A percentile compares a stretch with the other conserved stretches of the same genome.
Conservation (phyloP, 2,329 filamentous ascomycete genomes). For the Graphilbum sp. region DNA sequence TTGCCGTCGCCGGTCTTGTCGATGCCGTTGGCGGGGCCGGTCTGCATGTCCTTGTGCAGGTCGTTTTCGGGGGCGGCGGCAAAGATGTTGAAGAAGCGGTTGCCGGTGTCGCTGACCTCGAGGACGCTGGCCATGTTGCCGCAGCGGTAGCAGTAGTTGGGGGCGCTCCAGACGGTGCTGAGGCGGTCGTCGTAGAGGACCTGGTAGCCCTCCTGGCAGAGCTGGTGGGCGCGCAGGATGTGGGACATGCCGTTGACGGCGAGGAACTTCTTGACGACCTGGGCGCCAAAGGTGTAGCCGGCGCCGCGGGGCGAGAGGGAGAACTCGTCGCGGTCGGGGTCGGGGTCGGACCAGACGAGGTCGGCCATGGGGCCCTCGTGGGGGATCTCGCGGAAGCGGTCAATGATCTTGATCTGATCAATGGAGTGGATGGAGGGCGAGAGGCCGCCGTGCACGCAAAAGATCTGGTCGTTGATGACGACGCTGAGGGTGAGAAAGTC, state of each 20-base stretch:
- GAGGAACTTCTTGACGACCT: constrained; percentile 96
- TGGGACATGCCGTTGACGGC: constrained; percentile 97
- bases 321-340: constrained; percentile 95
- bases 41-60: constrained; percentile 69
- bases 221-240: constrained; percentile 91
- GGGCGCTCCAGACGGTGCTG: constrained; percentile 95
- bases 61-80: constrained; percentile 95
- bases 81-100: constrained; percentile 95
- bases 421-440: constrained; percentile 92
- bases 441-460: constrained; percentile 88
- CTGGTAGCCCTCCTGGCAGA: constrained; percentile 96
- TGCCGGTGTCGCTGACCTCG: constrained; percentile 84
- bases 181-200: constrained; percentile 88
- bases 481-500: constrained; percentile 94
- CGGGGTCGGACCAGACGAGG: constrained; percentile 94
- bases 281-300: constrained; percentile 92
- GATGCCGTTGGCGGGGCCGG: constrained; percentile 18
- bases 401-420: constrained; percentile 99
- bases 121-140: constrained; percentile 95
- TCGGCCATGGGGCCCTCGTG: constrained; percentile 99
- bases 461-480: constrained; percentile 97
- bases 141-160: constrained; percentile 90
- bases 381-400: constrained; percentile 94
- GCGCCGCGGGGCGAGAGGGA: constrained; percentile 84
- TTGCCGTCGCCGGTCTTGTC: constrained; percentile 53